Percentiles rank a stretch among this genome's conserved stretches.
These are phyloP conservation scores for Phytophthora pluvialis DNA, from an alignment of 352 stramenopile genomes.

Conservation along the genomic window DNA sequence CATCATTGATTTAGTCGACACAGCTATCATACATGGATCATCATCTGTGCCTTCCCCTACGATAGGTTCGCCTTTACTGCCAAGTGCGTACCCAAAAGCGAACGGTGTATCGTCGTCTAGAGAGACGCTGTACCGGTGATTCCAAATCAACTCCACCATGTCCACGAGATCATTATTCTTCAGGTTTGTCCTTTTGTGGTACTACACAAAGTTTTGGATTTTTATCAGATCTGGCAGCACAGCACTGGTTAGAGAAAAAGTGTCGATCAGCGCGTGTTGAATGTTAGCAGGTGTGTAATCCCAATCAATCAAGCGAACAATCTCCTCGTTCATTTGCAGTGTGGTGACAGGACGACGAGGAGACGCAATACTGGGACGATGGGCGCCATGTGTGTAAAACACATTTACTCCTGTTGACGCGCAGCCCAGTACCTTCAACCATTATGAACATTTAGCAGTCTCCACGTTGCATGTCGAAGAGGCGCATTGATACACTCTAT, in stretches of 20 bases:
- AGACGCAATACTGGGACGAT: neutral
- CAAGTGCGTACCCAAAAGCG: neutral
- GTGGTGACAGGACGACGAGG: neutral
- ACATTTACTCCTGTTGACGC: neutral
- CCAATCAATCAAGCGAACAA: neutral
- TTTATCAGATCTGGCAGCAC: neutral
- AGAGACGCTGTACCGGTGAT: neutral
- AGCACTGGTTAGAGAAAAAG: neutral
- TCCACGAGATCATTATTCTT: neutral
- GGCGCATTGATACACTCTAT: neutral
- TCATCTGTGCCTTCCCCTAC: conserved; percentile 2
- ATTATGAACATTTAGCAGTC: neutral
- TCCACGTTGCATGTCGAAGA: neutral
- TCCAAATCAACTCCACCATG: neutral
- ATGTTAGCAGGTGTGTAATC: neutral
- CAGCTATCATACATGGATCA: conserved; percentile 4
- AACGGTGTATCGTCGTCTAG: neutral
- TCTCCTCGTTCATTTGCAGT: neutral
- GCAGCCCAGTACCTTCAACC: neutral
- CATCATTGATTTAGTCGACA: neutral
- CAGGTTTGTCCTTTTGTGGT: neutral
- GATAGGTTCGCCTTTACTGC: neutral
- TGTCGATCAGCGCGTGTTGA: neutral
- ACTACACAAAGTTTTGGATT: conserved; percentile 5
- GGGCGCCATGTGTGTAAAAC: neutral